Evolutionary conservation across 495 filamentous ascomycete genomes (phyloP).

Genomic region (Penicillium ochrochloron): DNA sequence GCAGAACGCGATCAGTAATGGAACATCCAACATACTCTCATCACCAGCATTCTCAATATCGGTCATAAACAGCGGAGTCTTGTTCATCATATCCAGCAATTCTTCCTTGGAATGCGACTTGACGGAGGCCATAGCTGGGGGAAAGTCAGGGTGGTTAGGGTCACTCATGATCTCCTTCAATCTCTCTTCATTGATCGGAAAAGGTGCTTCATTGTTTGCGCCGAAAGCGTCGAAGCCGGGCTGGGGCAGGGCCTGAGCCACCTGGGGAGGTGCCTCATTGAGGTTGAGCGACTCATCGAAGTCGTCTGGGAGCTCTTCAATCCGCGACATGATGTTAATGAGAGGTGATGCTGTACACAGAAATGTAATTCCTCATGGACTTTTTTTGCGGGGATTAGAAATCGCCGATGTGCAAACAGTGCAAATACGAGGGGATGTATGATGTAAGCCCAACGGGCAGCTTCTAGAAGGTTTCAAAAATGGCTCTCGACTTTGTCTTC

Average conservation of each 20-base stretch:
- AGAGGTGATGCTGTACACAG: conserved; percentile 9
- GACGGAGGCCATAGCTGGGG: conserved; percentile 62
- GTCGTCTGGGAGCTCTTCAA: conserved; percentile 59
- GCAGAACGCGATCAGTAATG: not conserved
- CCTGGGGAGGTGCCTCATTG: conserved; percentile 31
- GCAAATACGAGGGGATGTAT: conserved; percentile 43
- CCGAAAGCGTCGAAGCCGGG: conserved; percentile 33
- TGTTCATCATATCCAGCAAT: conserved; percentile 73
- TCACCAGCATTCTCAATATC: conserved; percentile 72
- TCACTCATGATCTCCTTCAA: conserved; percentile 41
- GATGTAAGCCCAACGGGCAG: conserved; percentile 22
- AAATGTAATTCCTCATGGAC: conserved; percentile 20
- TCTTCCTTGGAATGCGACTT: conserved; percentile 70
- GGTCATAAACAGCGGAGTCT: conserved; percentile 93
- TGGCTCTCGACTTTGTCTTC: not conserved
- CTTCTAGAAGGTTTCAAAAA: not conserved
- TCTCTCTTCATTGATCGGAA: conserved; percentile 49
- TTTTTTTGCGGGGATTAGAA: conserved; percentile 24
- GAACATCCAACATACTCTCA: conserved; percentile 46
- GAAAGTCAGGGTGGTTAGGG: conserved; percentile 48
- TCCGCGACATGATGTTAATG: conserved; percentile 37
- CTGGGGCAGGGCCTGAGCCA: conserved; percentile 24
- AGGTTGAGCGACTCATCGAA: conserved; percentile 52
- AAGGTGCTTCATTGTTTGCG: conserved; percentile 42
- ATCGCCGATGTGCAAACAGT: conserved; percentile 36